Conservation (phyloP, 164 flowering plant genomes). For the Litsea cubeba region DNA sequence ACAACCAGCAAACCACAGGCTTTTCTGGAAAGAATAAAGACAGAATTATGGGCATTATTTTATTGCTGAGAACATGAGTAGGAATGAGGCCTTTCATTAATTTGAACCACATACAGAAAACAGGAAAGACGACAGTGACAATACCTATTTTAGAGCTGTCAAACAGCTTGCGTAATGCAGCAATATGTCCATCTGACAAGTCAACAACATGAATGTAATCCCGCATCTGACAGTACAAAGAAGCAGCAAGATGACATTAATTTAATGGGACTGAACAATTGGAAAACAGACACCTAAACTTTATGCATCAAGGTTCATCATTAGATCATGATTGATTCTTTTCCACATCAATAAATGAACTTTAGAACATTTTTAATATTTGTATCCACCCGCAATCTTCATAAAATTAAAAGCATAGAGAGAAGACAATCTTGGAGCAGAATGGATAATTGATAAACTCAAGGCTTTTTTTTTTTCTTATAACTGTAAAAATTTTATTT, state of each 20-base stretch:
- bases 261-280: neutral
- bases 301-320: neutral
- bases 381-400: neutral
- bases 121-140: neutral
- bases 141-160: slow-evolving; percentile 56
- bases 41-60: too few relatives aligned
- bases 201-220: slow-evolving; percentile 97
- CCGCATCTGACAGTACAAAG: slow-evolving; percentile 53
- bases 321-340: neutral
- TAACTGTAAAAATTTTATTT: too few relatives aligned
- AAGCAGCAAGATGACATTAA: neutral
- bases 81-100: too few relatives aligned
- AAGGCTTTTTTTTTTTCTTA: too few relatives aligned
- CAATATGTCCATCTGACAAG: slow-evolving; percentile 85
- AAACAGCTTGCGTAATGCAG: slow-evolving; percentile 66
- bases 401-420: neutral
- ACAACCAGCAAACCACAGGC: too few relatives aligned
- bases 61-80: too few relatives aligned
- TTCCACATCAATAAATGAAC: neutral
- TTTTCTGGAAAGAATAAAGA: too few relatives aligned
- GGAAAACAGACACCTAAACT: neutral
- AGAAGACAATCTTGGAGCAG: neutral
- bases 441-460: neutral
- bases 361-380: too few relatives aligned
- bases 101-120: too few relatives aligned